Evolutionary conservation across 371 early-diverging fungal species (phyloP).

Genomic region (Actinomortierella wolfii): DNA sequence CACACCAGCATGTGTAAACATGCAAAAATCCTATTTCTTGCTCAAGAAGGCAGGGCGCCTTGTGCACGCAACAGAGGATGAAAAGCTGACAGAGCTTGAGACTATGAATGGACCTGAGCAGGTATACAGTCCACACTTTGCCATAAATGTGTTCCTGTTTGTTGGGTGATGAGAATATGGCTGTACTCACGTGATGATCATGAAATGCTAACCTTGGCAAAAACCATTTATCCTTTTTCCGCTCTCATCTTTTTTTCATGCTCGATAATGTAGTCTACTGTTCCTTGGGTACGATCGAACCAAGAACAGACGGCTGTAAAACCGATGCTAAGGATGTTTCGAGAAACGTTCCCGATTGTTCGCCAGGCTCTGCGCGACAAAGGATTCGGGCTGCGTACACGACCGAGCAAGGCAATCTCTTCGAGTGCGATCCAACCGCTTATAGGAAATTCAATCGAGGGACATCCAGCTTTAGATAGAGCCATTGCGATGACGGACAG

Average conservation of each 20-base stretch:
- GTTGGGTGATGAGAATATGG: no score
- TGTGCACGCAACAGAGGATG: constrained; percentile 38
- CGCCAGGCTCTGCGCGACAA: constrained; percentile 43
- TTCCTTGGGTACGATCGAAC: constrained; percentile 21
- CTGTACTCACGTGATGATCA: no score
- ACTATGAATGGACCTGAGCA: constrained; percentile 6
- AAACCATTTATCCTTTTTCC: no score
- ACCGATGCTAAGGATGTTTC: constrained; percentile 41
- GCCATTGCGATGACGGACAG: no score
- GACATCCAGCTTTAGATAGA: neutral
- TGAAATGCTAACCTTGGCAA: no score
- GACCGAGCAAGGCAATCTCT: constrained; percentile 34
- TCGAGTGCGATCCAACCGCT: constrained; percentile 23
- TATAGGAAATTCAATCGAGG: neutral
- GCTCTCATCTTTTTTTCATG: neutral
- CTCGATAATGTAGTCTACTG: constrained; percentile 8
- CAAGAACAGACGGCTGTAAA: constrained; percentile 31
- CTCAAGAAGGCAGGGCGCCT: constrained; percentile 44
- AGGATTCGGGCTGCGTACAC: constrained; percentile 42
- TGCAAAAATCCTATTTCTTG: constrained; percentile 43
- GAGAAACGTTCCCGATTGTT: constrained; percentile 42
- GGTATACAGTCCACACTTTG: no score
- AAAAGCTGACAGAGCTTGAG: constrained; percentile 35
- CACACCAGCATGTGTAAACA: constrained; percentile 42
- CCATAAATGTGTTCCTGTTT: no score